Evolutionary conservation across 192 early-diverging fungal genomes (phyloP), one percentile per base, ranked within the genome.

Genomic region (Mortierella antarctica): DNA sequence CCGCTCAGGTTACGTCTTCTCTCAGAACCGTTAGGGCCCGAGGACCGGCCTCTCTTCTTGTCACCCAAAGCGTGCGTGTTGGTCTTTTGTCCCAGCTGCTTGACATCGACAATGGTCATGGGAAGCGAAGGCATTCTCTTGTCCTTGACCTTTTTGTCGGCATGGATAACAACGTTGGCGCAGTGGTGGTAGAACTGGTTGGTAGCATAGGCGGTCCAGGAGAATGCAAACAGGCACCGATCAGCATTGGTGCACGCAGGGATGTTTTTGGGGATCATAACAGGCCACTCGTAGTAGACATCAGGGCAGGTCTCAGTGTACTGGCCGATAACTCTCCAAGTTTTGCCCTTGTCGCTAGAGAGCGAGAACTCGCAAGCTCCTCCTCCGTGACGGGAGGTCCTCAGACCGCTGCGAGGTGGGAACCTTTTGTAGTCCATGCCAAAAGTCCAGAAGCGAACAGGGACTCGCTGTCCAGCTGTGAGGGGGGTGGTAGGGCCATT

Each of bases 151-250:
- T 46, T 46, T 13, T 14, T 41, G 13, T 13, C 53, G 11, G 88
- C 88, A 7, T 65, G 69, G 68, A 93, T 87, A 31, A 84, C 74
- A n/a, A 94, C 75, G 82, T 93, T 90, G 51, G 89, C 91, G 71
- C 92, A 93, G 82, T 92, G 90, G 85, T 90, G 91, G 82, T 94
- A 94, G 67, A 88, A 92, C 85, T 94, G 92, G 66, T 91, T 87
- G 66, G 88, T 90, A 7, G 88, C 87, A 17, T 89, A 74, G 20
- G 92, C 91, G 20, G 89, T 91, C 93, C 93, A 94, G 11, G 89
- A 75, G 88, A 90, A 92, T 6, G 82, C 62, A 55, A 83, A 83
- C 15, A 85, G 48, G 50, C 83, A 84, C 62, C 75, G 67, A 50
- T 74, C 70, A 15, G 77, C 68, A 20, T 69, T 65, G 5, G 59